A percentile compares a stretch with the other conserved stretches of the same genome.
These are phyloP conservation scores for Stropharia rugosoannulata DNA, from an alignment of 768 basidiomycete species.

Conservation along the genomic window DNA sequence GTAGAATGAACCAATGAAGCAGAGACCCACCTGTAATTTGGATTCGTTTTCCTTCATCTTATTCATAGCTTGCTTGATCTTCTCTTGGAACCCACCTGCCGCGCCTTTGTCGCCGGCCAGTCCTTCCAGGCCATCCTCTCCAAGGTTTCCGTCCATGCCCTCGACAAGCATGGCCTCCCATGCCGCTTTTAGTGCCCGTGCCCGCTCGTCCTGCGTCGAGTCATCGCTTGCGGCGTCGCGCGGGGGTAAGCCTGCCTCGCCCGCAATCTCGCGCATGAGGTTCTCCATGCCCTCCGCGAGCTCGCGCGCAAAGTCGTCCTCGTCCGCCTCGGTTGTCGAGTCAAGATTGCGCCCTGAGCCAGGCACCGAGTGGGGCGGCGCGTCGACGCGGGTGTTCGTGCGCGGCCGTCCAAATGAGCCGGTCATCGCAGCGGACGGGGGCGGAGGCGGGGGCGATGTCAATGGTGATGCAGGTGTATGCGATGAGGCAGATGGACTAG, in stretches of 20 bases:
- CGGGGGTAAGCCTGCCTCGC: slow-evolving; percentile 20
- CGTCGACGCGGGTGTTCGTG: slow-evolving; percentile 49
- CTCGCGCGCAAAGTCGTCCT: slow-evolving; percentile 46
- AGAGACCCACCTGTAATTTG: slow-evolving; percentile 40
- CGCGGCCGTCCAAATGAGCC: slow-evolving; percentile 36
- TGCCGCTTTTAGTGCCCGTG: slow-evolving; percentile 48
- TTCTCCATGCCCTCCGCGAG: slow-evolving; percentile 50
- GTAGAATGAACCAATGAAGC: background rate
- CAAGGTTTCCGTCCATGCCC: slow-evolving; percentile 47
- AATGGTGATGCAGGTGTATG: slow-evolving; percentile 10
- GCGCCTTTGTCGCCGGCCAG: slow-evolving; percentile 5
- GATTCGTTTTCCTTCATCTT: slow-evolving; percentile 71
- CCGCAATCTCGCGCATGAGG: slow-evolving; percentile 46
- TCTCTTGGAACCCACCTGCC: slow-evolving; percentile 56
- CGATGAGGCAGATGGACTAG: slow-evolving; percentile 1
- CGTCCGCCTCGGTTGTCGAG: slow-evolving; percentile 32
- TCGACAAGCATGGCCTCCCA: slow-evolving; percentile 76
- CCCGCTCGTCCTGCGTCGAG: slow-evolving; percentile 29
- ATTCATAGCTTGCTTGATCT: slow-evolving; percentile 70
- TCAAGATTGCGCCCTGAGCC: slow-evolving; percentile 28
- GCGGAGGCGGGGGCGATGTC: slow-evolving; percentile 30
- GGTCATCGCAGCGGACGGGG: slow-evolving; percentile 27
- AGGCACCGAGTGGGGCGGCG: slow-evolving; percentile 35
- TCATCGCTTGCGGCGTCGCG: slow-evolving; percentile 21
- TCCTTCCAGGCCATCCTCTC: slow-evolving; percentile 15